Evolutionary conservation across 495 filamentous ascomycete species (phyloP), one percentile per base, ranked within the genome.

Genomic region (Daldinia childiae): DNA sequence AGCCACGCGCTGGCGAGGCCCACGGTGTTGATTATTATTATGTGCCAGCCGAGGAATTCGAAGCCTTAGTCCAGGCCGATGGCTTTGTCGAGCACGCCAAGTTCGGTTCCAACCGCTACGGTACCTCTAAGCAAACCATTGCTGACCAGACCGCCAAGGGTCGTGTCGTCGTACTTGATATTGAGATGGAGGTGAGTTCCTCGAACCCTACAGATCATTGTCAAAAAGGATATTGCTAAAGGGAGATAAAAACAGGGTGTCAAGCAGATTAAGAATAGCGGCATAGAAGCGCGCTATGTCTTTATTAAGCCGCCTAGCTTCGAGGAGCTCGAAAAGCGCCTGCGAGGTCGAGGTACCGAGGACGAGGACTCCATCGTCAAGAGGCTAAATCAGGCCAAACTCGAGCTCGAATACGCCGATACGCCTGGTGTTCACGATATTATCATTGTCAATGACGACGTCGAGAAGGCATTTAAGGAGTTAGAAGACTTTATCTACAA

Each of bases 21-120:
- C 76, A 95, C 69, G 93, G 92, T 58, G 82, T 87, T 21, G 88
- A 96, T 73, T 98, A 98, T 84, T 87, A 94, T 82, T 98, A 92
- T 73, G 86, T 89, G 0, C 87, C 85, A 4, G 88, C 85, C 72
- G 89, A 91, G 9, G 83, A 82, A 1, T 98, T 98, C 76, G 76
- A 89, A 56, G 81, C 87, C 14, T 82, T 97, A 32, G 87, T 93
- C 54, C 85, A 81, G 11, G 78, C 90, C 56, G 86, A 88, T 54
- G 92, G 89, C 1, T 97, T 98, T 82, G 90, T 98, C 62, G 95
- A 98, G 81, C 87, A 93, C 80, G 94, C 95, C 32, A 84, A 90
- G 71, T 97, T 97, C 79, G 89, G 92, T n/a, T 89, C 88, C 17
- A 97, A 97, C 80, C 81, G 86, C 79, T 98, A 97, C 80, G 95